phyloP scores from a whole-genome alignment of 352 stramenopile species.

The Thalassiosira livingstoniorum region DNA sequence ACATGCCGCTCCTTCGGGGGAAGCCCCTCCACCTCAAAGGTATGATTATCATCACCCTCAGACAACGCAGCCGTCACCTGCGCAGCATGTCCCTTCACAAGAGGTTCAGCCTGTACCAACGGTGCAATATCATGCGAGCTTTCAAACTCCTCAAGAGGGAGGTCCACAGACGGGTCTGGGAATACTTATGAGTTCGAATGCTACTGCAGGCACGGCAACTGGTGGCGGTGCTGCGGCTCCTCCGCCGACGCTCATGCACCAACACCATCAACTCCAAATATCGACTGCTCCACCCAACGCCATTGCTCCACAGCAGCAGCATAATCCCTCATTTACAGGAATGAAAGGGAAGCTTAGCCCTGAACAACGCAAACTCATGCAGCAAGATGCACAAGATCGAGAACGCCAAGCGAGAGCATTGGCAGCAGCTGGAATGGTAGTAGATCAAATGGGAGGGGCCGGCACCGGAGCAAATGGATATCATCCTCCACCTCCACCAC shows the following conservation, averaged over 20 bases:
- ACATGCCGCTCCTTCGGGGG: too few species aligned
- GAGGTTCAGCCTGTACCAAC: too few species aligned
- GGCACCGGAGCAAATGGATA: too few species aligned
- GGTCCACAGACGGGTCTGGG: constrained; percentile 76
- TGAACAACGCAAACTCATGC: constrained; percentile 50
- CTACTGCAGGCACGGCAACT: constrained; percentile 1
- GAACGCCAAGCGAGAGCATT: constrained; percentile 80
- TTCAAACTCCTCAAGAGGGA: constrained; percentile 36
- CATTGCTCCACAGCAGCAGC: too few species aligned
- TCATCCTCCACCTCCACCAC: too few species aligned
- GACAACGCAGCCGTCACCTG: constrained; percentile 25
- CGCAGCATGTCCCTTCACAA: too few species aligned
- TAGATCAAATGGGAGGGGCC: constrained; percentile 53
- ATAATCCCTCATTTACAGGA: too few species aligned
- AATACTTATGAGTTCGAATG: constrained; percentile 68
- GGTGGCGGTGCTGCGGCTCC: constrained; percentile 2
- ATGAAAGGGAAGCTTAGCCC: constrained; percentile 18
- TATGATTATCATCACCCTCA: constrained; percentile 19
- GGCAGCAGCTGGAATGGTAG: constrained; percentile 75
- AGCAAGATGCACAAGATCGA: constrained; percentile 72
- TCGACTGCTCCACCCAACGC: too few species aligned
- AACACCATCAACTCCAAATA: constrained; percentile 41
- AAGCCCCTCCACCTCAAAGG: neutral
- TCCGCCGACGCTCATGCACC: constrained; percentile 40
- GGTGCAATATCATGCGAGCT: constrained; percentile 64